Conservation (phyloP, 805 yeast species). For the Candida sonorensis region DNA sequence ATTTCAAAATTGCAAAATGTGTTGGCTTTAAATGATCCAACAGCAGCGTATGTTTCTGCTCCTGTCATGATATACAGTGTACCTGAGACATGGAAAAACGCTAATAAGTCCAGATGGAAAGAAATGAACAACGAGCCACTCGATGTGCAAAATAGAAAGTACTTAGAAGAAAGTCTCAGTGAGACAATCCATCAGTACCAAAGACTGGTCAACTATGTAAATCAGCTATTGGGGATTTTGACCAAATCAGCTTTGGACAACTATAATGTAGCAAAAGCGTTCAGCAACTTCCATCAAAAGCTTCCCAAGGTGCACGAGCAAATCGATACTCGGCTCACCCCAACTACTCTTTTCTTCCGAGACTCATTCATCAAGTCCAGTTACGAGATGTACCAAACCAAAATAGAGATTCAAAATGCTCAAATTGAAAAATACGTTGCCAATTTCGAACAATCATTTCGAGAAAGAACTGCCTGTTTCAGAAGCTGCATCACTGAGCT, state of each 20-base stretch:
- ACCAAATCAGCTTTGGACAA: no score
- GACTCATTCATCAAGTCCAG: conserved; percentile 19
- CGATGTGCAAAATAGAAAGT: no score
- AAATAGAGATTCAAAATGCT: conserved; percentile 11
- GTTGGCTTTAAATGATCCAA: no score
- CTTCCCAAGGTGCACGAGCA: conserved; percentile 5
- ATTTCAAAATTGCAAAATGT: no score
- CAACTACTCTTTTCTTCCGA: conserved; percentile 15
- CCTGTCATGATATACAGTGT: conserved; percentile 13
- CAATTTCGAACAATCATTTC: conserved; percentile 12
- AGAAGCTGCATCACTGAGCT: no score
- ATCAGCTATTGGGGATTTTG: no score
- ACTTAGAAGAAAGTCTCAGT: no score
- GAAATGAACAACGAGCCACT: conserved; percentile 9
- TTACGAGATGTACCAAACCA: conserved; percentile 20
- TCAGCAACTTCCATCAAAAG: conserved; percentile 7
- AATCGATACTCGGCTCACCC: conserved; percentile 12
- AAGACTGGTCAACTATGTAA: no score
- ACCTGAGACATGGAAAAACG: conserved; percentile 17
- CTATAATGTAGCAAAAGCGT: conserved; percentile 6
- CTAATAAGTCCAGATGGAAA: conserved; percentile 17
- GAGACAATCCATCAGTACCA: no score
- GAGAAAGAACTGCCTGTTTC: no score
- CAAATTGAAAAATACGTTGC: conserved; percentile 8
- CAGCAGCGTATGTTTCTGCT: no score